These are phyloP conservation scores for Fistulinella staudtii DNA, from an alignment of 1,284 basidiomycete species.

Conservation along the genomic window DNA sequence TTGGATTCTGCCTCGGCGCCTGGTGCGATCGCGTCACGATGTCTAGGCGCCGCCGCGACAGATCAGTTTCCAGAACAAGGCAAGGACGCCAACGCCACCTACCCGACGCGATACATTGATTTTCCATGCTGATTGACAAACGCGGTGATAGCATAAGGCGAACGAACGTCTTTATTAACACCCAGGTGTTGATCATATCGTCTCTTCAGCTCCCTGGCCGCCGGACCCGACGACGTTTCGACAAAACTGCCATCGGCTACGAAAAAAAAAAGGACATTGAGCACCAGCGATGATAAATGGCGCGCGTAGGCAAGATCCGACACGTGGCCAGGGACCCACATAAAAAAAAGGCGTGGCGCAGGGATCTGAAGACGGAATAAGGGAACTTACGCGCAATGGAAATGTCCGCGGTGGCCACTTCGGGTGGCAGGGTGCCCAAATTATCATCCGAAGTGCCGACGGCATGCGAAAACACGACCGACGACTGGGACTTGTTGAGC, in stretches of 20 bases:
- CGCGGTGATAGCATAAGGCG: conserved; percentile 73
- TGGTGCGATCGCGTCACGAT: conserved; percentile 53
- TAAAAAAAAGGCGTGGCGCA: too few species aligned
- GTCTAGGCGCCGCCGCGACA: conserved; percentile 33
- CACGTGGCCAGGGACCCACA: conserved; percentile 7
- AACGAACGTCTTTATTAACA: conserved; percentile 61
- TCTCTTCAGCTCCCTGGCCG: conserved; percentile 69
- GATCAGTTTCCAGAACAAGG: too few species aligned
- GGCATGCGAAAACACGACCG: conserved; percentile 41
- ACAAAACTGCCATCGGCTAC: conserved; percentile 70
- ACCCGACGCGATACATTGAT: conserved; percentile 72
- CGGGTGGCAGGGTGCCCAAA: conserved; percentile 38
- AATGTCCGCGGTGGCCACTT: conserved; percentile 56
- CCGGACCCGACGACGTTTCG: conserved; percentile 70
- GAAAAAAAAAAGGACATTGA: conserved; percentile 1
- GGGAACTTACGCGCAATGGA: conserved; percentile 54
- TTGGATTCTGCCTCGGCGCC: conserved; percentile 35
- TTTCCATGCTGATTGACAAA: conserved; percentile 76
- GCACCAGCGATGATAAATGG: too few species aligned
- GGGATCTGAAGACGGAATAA: conserved; percentile 1
- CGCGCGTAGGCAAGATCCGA: background rate
- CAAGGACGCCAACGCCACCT: conserved; percentile 32
- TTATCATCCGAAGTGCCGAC: conserved; percentile 25
- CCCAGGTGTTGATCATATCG: conserved; percentile 65
- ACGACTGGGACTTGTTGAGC: conserved; percentile 40